These are phyloP conservation scores for Beauveria scarabaeidicola DNA, from an alignment of 2,329 filamentous ascomycete genomes.

Conservation along the genomic window DNA sequence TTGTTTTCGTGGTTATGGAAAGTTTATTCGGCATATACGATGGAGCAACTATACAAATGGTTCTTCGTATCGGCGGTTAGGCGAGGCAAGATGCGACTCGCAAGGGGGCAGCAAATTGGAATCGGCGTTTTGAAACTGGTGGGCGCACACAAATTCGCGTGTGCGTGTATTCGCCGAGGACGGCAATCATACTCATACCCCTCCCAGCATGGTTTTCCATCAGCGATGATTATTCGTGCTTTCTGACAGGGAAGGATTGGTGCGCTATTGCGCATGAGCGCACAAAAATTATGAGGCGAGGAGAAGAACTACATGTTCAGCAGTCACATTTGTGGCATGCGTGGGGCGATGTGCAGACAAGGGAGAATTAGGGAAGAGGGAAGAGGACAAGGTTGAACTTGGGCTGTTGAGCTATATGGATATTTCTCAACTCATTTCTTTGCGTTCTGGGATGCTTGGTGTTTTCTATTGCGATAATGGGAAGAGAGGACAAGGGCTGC, in stretches of 20 bases:
- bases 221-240: conserved; percentile 4
- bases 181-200: conserved; percentile 7
- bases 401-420: not conserved
- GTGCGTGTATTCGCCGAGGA: not conserved
- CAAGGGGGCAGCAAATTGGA: conserved; percentile 1
- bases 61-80: conserved; percentile 6
- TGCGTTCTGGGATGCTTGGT: not conserved
- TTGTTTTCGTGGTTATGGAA: conserved; percentile 5
- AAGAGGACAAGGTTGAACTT: not conserved
- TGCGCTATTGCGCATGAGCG: not conserved
- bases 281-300: not conserved
- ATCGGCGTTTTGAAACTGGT: conserved; percentile 8
- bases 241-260: not conserved
- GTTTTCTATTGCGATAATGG: not conserved
- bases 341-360: not conserved
- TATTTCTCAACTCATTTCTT: conserved; percentile 7
- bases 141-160: not conserved
- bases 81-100: not conserved
- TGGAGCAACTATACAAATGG: conserved; percentile 4
- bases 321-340: not conserved
- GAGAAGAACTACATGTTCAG: not conserved
- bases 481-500: not conserved
- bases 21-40: conserved; percentile 6
- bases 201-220: not conserved
- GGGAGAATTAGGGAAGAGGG: not conserved